These are phyloP conservation scores for Vitellaria paradoxa DNA, from an alignment of 179 eudicot species.

Conservation along the genomic window DNA sequence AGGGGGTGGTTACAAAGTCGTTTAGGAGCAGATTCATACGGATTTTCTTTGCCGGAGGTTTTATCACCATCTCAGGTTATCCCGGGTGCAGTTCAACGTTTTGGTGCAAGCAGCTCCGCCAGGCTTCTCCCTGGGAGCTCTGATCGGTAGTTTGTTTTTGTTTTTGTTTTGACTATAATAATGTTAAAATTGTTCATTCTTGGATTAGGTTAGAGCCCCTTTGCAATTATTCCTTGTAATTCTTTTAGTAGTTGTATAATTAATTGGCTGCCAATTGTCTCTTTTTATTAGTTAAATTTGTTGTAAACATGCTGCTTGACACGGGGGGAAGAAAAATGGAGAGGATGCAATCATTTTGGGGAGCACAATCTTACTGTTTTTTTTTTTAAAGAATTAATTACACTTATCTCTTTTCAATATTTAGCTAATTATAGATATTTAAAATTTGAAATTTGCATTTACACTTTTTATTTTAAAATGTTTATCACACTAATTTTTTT, in stretches of 20 bases:
- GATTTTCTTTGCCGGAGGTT: slow-evolving; percentile 59
- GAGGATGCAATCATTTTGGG: too few species aligned
- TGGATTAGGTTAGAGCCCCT: slow-evolving; percentile 2
- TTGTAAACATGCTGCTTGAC: too few species aligned
- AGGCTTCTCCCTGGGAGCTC: slow-evolving; percentile 65
- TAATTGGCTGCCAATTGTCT: background rate
- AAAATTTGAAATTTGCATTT: too few species aligned
- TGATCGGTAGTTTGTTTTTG: slow-evolving; percentile 25
- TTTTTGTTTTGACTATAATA: background rate
- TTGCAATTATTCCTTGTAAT: background rate
- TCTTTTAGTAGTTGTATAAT: background rate
- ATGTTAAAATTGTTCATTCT: background rate
- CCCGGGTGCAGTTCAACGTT: slow-evolving; percentile 51
- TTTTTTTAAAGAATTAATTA: too few species aligned
- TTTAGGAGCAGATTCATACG: slow-evolving; percentile 74
- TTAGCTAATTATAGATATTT: too few species aligned
- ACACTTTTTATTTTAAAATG: too few species aligned
- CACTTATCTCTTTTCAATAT: too few species aligned
- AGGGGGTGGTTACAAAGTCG: slow-evolving; percentile 89
- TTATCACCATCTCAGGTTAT: slow-evolving; percentile 76
- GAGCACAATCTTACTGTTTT: too few species aligned
- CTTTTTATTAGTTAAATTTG: too few species aligned
- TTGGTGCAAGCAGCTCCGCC: slow-evolving; percentile 52
- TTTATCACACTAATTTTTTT: too few species aligned
- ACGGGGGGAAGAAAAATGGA: too few species aligned